Percentiles rank a stretch among this genome's conserved stretches.
phyloP scores from a whole-genome alignment of 495 filamentous ascomycete genomes.

The Poronia punctata region DNA sequence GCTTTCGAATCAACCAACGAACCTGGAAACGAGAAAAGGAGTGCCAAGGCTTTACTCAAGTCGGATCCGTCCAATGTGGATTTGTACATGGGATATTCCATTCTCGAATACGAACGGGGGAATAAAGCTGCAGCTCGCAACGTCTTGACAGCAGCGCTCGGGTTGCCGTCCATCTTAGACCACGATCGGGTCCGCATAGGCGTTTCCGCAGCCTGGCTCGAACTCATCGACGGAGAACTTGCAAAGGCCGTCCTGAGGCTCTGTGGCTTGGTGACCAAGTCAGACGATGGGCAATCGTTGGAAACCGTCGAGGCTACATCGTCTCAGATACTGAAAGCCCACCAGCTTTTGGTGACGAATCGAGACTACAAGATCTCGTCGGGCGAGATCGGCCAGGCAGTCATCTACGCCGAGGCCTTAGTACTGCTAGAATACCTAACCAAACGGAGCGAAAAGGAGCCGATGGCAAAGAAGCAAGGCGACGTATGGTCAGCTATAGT shows the following conservation, averaged over 20 bases:
- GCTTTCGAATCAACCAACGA: conserved; percentile 59
- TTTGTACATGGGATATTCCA: conserved; percentile 72
- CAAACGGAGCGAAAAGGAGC: conserved; percentile 22
- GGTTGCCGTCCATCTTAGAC: conserved; percentile 9
- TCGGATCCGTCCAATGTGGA: conserved; percentile 53
- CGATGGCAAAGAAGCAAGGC: conserved; percentile 33
- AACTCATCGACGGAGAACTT: conserved; percentile 44
- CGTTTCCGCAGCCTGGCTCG: conserved; percentile 52
- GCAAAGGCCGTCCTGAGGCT: conserved; percentile 42
- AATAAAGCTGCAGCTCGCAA: conserved; percentile 49
- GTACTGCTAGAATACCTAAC: conserved; percentile 60
- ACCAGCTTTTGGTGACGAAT: conserved; percentile 48
- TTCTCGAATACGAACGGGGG: conserved; percentile 57
- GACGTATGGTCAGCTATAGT: conserved; percentile 44
- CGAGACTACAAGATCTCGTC: conserved; percentile 51
- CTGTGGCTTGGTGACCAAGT: conserved; percentile 13
- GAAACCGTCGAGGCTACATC: conserved; percentile 3
- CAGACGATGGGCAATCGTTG: conserved; percentile 5
- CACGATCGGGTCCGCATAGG: conserved; percentile 10
- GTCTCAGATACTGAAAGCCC: conserved; percentile 47
- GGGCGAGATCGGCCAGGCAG: conserved; percentile 35
- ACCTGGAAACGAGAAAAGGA: conserved; percentile 53
- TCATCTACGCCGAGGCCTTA: conserved; percentile 52
- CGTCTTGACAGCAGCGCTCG: conserved; percentile 50
- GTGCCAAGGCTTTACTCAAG: conserved; percentile 67